These are phyloP conservation scores for Paradendryphiella salina DNA, from an alignment of 2,329 filamentous ascomycete species.

Conservation along the genomic window DNA sequence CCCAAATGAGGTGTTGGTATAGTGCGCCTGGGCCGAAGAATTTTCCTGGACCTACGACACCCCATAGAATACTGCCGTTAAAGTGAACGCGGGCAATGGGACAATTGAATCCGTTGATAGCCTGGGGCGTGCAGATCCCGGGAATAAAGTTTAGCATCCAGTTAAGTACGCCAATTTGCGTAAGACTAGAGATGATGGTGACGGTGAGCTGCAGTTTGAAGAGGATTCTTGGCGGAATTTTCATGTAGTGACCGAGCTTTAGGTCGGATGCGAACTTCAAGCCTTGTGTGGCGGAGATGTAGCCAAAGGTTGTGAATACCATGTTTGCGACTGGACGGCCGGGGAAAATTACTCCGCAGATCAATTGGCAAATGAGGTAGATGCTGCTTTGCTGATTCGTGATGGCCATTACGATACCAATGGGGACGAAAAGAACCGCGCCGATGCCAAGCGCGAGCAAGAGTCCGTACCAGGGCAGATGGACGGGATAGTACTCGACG, in stretches of 20 bases:
- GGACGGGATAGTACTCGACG: slow-evolving; percentile 76
- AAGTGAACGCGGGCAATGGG: slow-evolving; percentile 87
- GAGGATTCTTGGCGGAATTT: slow-evolving; percentile 76
- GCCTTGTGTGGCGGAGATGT: slow-evolving; percentile 84
- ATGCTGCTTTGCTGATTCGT: slow-evolving; percentile 88
- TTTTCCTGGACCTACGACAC: slow-evolving; percentile 77
- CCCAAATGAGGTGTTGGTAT: slow-evolving; percentile 78
- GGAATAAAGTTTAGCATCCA: slow-evolving; percentile 85
- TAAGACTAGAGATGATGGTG: slow-evolving; percentile 74
- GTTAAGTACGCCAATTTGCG: slow-evolving; percentile 82
- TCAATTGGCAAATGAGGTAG: slow-evolving; percentile 82
- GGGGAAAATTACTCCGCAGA: slow-evolving; percentile 80
- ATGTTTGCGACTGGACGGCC: slow-evolving; percentile 87
- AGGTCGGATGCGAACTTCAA: slow-evolving; percentile 87
- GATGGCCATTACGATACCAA: slow-evolving; percentile 90
- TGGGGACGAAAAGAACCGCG: slow-evolving; percentile 81
- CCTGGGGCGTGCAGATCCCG: slow-evolving; percentile 74
- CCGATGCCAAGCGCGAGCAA: slow-evolving; percentile 78
- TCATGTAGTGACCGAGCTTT: slow-evolving; percentile 88
- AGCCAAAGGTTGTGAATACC: slow-evolving; percentile 91
- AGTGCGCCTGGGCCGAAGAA: slow-evolving; percentile 79
- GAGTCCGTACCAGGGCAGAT: slow-evolving; percentile 85
- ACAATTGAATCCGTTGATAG: slow-evolving; percentile 86
- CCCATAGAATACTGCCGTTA: slow-evolving; percentile 88
- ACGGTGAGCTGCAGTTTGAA: slow-evolving; percentile 78